phyloP scores from a whole-genome alignment of 306 rosid genomes.

The Canavalia gladiata region DNA sequence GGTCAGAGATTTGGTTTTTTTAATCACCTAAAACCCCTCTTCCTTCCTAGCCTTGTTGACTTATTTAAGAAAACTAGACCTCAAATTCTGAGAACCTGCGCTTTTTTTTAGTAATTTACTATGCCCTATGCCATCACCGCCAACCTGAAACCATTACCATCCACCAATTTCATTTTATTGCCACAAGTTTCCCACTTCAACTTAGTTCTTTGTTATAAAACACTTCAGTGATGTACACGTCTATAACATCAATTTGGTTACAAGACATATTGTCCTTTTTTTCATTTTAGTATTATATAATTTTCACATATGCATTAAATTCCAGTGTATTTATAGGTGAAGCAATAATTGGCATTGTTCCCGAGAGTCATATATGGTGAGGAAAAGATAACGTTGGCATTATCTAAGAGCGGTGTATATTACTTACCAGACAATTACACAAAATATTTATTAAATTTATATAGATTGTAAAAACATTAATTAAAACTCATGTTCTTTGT shows the following conservation, averaged over 20 bases:
- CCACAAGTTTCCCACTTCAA: constrained; percentile 22
- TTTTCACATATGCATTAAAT: too few species aligned
- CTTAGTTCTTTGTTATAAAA: background rate
- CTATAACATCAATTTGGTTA: background rate
- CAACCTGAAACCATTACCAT: background rate
- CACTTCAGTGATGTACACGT: too few species aligned
- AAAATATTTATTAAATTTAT: too few species aligned
- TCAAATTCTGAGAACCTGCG: constrained; percentile 56
- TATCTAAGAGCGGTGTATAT: background rate
- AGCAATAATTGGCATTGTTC: too few species aligned
- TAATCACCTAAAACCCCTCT: constrained; percentile 34
- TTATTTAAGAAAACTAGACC: constrained; percentile 52
- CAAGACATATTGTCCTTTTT: background rate
- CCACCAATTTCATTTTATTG: background rate
- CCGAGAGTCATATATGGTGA: background rate
- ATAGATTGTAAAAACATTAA: too few species aligned
- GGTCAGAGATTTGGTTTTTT: constrained; percentile 43
- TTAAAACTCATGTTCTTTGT: background rate
- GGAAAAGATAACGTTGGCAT: background rate
- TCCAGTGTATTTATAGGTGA: too few species aligned
- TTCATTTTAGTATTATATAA: too few species aligned
- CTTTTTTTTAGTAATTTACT: constrained; percentile 42
- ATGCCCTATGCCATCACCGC: constrained; percentile 1
- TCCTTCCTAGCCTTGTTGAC: constrained; percentile 49
- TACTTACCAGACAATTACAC: background rate